These are phyloP conservation scores for Aspergillus fructus DNA, from an alignment of 2,329 filamentous ascomycete genomes.

Conservation along the genomic window DNA sequence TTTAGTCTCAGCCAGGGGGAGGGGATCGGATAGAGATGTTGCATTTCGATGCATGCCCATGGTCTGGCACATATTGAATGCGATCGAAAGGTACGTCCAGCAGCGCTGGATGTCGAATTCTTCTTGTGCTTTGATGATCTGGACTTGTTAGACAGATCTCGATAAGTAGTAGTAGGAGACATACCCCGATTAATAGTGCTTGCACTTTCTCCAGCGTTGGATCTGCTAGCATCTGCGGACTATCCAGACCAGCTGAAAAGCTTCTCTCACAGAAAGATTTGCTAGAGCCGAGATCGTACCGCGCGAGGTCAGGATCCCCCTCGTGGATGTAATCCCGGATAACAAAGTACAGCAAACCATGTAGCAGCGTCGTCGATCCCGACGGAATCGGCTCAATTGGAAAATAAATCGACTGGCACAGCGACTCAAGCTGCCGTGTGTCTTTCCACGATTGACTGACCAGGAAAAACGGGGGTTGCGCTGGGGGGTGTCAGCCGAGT, in stretches of 20 bases:
- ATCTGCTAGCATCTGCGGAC: conserved; percentile 19
- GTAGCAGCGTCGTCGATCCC: conserved; percentile 21
- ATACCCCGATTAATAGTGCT: conserved; percentile 22
- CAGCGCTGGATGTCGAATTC: conserved; percentile 25
- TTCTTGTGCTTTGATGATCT: conserved; percentile 28
- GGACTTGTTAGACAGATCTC: background rate
- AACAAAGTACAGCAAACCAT: conserved; percentile 26
- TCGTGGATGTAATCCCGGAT: conserved; percentile 28
- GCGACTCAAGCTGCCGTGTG: conserved; percentile 17
- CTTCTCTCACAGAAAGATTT: conserved; percentile 17
- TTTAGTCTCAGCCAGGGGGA: conserved; percentile 20
- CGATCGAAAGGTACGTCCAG: conserved; percentile 26
- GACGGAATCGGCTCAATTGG: conserved; percentile 21
- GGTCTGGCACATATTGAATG: conserved; percentile 26
- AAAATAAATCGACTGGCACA: conserved; percentile 26
- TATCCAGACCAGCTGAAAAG: conserved; percentile 18
- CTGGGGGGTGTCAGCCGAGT: conserved; percentile 7
- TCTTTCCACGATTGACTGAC: conserved; percentile 28
- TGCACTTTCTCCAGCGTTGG: conserved; percentile 26
- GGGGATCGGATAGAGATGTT: conserved; percentile 17
- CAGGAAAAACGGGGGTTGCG: conserved; percentile 26
- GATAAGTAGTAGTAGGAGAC: background rate
- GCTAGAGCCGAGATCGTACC: conserved; percentile 16
- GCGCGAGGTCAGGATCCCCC: conserved; percentile 16
- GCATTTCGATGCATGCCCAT: conserved; percentile 21